Evolutionary conservation across 768 basidiomycete genomes (phyloP), one percentile per base, ranked within the genome.

Genomic region (Tylopilus plumbeoviolaceoides): DNA sequence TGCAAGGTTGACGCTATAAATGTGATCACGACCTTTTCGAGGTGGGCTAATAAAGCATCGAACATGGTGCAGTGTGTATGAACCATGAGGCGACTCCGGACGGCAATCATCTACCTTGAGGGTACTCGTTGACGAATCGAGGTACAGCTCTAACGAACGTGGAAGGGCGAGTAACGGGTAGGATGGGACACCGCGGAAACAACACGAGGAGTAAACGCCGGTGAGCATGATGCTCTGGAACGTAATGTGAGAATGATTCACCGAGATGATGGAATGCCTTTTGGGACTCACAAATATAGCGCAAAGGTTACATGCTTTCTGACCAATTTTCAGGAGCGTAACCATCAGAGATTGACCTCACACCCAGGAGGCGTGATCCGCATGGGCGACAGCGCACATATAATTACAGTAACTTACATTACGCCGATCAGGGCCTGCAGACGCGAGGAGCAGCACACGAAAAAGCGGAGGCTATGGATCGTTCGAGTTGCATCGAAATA

Each of bases 141-240:
- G 60, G 70, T 69, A 53, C 69, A 66, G 45, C 71, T 61, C 62
- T 77, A 80, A 36, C 36, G n/a, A 36, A 7, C 36, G 17, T n/a
- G 36, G 36, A 36, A 36, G 7, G 15, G 74, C 72, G 44, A 10
- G 75, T 64, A 50, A 88, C 75, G 56, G 69, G 56, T 14, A 70
- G 36, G 72, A 54, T 84, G 76, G 23, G 79, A 80, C 42, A 67
- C 68, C 21, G 83, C 64, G 12, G 83, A 83, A 53, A 84, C 69
- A 58, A 87, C 68, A 62, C 5, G 23, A 23, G 23, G 23, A 23
- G 23, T 23, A 23, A 77, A 68, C n/a, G n/a, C n/a, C n/a, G n/a
- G n/a, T 33, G 82, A 83, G 28, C 73, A 70, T 43, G 74, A 73
- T n/a, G 82, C 77, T 79, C 86, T 87, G 61, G 25, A 53, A 47